Evolutionary conservation across 176 grass and related monocot genomes (phyloP).

Genomic region (Puccinellia tenuiflora): DNA sequence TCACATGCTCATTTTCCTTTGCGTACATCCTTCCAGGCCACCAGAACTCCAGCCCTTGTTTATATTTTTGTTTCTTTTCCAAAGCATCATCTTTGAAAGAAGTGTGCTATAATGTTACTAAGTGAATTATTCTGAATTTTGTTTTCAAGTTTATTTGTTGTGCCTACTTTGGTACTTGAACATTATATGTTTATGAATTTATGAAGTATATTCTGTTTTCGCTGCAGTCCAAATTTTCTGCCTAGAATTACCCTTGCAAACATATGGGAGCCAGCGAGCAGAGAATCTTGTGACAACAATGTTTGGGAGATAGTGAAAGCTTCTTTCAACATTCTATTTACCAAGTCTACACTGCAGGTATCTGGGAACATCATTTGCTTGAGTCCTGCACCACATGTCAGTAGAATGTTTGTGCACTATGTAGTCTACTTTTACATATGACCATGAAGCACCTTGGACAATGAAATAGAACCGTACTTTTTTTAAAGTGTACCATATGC

Average conservation of each 20-base stretch:
- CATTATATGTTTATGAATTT: neutral
- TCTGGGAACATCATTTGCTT: no score
- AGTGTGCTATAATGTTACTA: neutral
- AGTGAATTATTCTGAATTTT: neutral
- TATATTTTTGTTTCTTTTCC: neutral
- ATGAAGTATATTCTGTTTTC: neutral
- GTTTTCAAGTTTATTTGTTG: neutral
- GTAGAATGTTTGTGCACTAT: no score
- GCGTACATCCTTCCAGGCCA: neutral
- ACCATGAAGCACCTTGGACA: neutral
- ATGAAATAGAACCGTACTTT: neutral
- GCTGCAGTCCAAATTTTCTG: slow-evolving; percentile 68
- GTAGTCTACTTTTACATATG: no score
- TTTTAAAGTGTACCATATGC: neutral
- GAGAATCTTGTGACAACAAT: slow-evolving; percentile 67
- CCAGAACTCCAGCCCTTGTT: neutral
- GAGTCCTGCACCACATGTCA: no score
- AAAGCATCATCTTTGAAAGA: neutral
- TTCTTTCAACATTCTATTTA: slow-evolving; percentile 68
- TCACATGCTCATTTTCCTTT: neutral
- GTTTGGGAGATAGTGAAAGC: slow-evolving; percentile 76
- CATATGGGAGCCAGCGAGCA: slow-evolving; percentile 91
- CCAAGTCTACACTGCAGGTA: slow-evolving; percentile 83
- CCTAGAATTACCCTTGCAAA: slow-evolving; percentile 91
- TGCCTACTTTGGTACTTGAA: neutral